Evolutionary conservation across 78 protist species (phyloP), one percentile per base, ranked within the genome.

Genomic region (Cavenderia fasciculata): DNA sequence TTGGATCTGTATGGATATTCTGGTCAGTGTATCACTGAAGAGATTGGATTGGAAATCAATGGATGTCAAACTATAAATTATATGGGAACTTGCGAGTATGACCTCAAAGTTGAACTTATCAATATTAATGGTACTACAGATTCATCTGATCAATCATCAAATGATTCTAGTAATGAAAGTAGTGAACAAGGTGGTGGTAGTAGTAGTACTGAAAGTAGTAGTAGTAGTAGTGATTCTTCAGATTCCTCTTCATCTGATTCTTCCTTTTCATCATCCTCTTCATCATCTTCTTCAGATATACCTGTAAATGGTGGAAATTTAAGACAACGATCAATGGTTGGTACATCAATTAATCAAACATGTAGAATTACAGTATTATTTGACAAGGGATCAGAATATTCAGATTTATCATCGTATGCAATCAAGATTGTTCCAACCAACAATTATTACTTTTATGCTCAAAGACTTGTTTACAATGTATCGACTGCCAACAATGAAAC

Each of bases 21-120:
- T 41, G 90, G 72, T 40, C 33, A 63, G 19, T 63, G 72, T 21
- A 63, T 6, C n/a, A 5, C 38, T 5, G 72, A 31, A 40, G 72
- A 63, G 72, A 4, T 63, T 16, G 38, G 27, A 33, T 40, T 63
- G 54, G 2, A 2, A 19, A 34, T 63, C 2, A 63, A 16, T 3
- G 72, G 72, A 16, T 82, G 90, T 23, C 90, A 82, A 68, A 68
- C 43, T 31, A 44, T 29, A 27, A 82, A 82, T 31, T 82, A 57
- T 43, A 82, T 82, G 90, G 90, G 90, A 4, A 38, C 23, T 40
- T 82, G 90, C 36, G 43, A 82, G 4, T 70, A 52, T n/a, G 1
- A n/a, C n/a, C n/a, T n/a, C n/a, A n/a, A n/a, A 7, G 6, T 54
- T 74, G 6, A 36, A n/a, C 12, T 3, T 68, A 4, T 2, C 23